Evolutionary conservation across 352 stramenopile genomes (phyloP).

Genomic region (Globisporangium canariense): DNA sequence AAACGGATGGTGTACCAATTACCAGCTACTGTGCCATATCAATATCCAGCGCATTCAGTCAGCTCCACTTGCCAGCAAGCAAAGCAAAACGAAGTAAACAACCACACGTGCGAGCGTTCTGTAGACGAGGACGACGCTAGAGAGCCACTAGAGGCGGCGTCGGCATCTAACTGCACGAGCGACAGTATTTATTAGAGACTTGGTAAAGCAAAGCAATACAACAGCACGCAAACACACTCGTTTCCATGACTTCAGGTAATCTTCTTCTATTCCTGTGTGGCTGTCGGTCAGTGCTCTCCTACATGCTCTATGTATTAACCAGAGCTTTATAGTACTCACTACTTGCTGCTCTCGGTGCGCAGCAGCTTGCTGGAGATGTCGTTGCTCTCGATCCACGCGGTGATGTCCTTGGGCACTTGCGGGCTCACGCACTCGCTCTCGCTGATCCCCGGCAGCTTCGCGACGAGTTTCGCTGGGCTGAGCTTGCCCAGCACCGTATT

Average conservation of each 20-base stretch:
- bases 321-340: not conserved
- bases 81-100: not conserved
- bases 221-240: not conserved
- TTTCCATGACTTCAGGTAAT: not conserved
- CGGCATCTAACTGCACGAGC: not conserved
- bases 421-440: slow-evolving; percentile 32
- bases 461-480: slow-evolving; percentile 52
- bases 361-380: slow-evolving; percentile 68
- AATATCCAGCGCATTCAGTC: slow-evolving; percentile 16
- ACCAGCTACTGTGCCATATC: slow-evolving; percentile 20
- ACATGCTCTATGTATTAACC: not conserved
- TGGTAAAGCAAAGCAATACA: not conserved
- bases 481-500: slow-evolving; percentile 77
- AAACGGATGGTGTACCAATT: slow-evolving; percentile 17
- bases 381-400: slow-evolving; percentile 75
- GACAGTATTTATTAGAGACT: slow-evolving; percentile 9
- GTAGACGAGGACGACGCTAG: not conserved
- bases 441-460: slow-evolving; percentile 41
- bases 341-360: slow-evolving; percentile 29
- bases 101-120: not conserved
- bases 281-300: not conserved
- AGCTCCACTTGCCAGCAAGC: not conserved
- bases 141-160: not conserved
- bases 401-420: slow-evolving; percentile 46
- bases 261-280: not conserved